Percentiles rank a stretch among this genome's conserved stretches.
Evolutionary conservation across 352 stramenopile species (phyloP).

Genomic region (Thalassiosira mediterranea): DNA sequence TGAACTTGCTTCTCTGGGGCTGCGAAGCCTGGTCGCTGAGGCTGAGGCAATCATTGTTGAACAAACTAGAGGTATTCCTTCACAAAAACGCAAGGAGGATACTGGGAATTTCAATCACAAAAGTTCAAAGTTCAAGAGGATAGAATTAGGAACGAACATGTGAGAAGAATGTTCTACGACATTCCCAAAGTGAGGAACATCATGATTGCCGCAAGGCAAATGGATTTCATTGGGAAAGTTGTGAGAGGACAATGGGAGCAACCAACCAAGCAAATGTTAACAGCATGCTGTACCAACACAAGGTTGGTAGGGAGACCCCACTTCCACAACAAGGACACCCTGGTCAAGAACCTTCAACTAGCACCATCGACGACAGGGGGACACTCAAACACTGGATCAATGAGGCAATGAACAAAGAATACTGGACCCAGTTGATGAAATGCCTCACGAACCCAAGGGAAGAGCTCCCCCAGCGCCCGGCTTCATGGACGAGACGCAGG

Average conservation of each 20-base stretch:
- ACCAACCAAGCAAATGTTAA: slow-evolving; percentile 6
- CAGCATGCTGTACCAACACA: slow-evolving; percentile 27
- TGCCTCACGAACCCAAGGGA: slow-evolving; percentile 6
- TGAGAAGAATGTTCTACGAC: slow-evolving; percentile 27
- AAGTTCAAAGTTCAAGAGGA: slow-evolving; percentile 34
- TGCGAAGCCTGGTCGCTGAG: slow-evolving; percentile 24
- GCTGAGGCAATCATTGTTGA: slow-evolving; percentile 4
- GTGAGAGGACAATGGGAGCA: neutral
- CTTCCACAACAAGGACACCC: slow-evolving; percentile 24
- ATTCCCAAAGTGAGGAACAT: slow-evolving; percentile 10
- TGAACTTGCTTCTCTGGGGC: slow-evolving; percentile 30
- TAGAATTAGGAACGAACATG: slow-evolving; percentile 19
- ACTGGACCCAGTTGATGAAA: slow-evolving; percentile 13
- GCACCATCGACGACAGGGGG: slow-evolving; percentile 14
- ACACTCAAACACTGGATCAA: slow-evolving; percentile 25
- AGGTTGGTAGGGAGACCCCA: slow-evolving; percentile 3
- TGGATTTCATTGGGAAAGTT: slow-evolving; percentile 32
- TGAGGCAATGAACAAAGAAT: slow-evolving; percentile 11
- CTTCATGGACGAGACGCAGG: neutral
- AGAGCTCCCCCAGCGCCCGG: slow-evolving; percentile 3
- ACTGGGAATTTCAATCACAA: slow-evolving; percentile 23
- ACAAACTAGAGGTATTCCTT: slow-evolving; percentile 21
- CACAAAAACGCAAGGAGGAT: slow-evolving; percentile 23
- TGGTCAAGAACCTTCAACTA: slow-evolving; percentile 21
- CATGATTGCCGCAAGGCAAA: slow-evolving; percentile 6